Base-by-base conservation (phyloP, 2,329 filamentous ascomycete genomes). In the Arthrobotrys sinensis region DNA sequence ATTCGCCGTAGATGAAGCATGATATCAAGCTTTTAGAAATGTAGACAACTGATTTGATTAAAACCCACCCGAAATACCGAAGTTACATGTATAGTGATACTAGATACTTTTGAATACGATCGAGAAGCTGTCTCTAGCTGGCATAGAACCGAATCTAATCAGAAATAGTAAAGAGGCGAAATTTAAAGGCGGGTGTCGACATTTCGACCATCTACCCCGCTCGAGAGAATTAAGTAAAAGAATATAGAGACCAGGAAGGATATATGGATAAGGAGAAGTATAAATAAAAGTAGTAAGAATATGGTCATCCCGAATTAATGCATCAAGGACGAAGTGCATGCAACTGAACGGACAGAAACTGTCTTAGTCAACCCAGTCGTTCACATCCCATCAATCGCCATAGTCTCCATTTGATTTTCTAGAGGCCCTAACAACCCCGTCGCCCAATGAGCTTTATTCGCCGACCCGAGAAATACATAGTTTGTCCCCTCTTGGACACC, bases 391-490 rank as follows among this genome's bases (percentile, higher is more conserved):
- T 32, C 34, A 28, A 76, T 36, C 7, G 66, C 67, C 73, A 77
- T 77, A 6, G 50, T 66, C 52, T 71, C 73, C 66, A 77, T 71
- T 40, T 63, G 46, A 28, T 40, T 66, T 45, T 77, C 73, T 16
- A 77, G 40, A 14, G 73, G 73, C 14, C 73, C 73, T 8, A 77
- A 28, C 4, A 77, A 21, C 0, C 66, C 73, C 14, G 73, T 67
- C 19, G 73, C 73, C 73, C 73, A 77, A 63, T 77, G 73, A 19
- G 73, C 73, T 48, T 77, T 77, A 55, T 77, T 77, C 24, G 73
- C 73, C 11, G 73, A 71, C 19, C 73, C 73, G 36, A 77, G 52
- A 40, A 77, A 77, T 14, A 77, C 66, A 16, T 77, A 77, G 21
- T 77, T 77, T 12, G 57, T 21, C 10, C 53, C 64, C 12, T 66